Conservation (phyloP, 768 basidiomycete genomes). For the Russula vinacea region DNA sequence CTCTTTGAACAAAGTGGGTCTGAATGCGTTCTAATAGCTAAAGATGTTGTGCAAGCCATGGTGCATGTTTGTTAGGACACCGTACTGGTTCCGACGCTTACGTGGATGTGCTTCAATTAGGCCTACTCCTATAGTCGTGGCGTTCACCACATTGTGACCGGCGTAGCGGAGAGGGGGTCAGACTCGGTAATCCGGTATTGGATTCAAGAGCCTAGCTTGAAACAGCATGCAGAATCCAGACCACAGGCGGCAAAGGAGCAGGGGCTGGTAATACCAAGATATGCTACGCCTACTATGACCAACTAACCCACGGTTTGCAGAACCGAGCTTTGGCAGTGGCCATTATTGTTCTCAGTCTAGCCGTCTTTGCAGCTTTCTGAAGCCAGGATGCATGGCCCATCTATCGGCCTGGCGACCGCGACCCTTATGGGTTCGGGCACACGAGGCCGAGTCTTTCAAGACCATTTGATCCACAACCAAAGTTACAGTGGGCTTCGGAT, state of each 20-base stretch:
- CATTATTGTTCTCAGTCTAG: neutral
- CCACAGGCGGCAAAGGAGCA: neutral
- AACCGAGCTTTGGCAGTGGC: neutral
- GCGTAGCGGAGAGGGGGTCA: neutral
- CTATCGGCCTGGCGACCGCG: too few relatives aligned
- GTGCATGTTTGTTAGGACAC: neutral
- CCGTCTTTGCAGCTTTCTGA: neutral
- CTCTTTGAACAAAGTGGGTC: neutral
- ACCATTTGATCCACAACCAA: neutral
- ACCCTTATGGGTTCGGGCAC: too few relatives aligned
- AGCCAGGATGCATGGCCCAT: too few relatives aligned
- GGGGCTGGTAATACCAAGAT: too few relatives aligned
- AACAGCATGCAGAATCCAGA: neutral
- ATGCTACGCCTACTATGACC: too few relatives aligned
- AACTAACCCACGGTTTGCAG: too few relatives aligned
- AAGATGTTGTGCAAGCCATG: constrained; percentile 2
- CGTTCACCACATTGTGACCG: constrained; percentile 4
- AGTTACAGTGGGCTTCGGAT: neutral
- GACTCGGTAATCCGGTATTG: neutral
- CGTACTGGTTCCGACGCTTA: neutral
- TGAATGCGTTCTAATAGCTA: neutral
- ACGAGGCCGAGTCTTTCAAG: too few relatives aligned
- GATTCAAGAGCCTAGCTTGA: neutral
- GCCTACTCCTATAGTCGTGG: neutral
- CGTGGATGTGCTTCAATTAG: neutral